phyloP scores from a whole-genome alignment of 495 filamentous ascomycete genomes.

The Opeltia flavorubescens region DNA sequence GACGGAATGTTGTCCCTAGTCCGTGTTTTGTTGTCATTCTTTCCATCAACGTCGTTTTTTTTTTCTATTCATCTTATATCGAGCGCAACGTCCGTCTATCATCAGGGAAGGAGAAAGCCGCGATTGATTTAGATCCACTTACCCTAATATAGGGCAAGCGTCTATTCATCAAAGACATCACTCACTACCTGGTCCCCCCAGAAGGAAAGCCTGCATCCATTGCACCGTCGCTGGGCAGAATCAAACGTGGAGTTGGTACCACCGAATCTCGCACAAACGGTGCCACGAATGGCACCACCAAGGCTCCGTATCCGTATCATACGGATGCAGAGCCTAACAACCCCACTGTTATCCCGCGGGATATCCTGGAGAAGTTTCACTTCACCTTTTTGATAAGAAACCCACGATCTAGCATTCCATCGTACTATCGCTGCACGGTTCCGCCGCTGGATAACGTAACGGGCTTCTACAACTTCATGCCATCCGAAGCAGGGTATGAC shows the following conservation, averaged over 20 bases:
- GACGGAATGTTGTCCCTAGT: neutral
- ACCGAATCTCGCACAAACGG: slow-evolving; percentile 17
- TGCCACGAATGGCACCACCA: slow-evolving; percentile 16
- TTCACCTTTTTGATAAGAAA: slow-evolving; percentile 97
- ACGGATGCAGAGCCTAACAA: slow-evolving; percentile 48
- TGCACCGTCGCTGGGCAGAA: slow-evolving; percentile 55
- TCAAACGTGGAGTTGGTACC: slow-evolving; percentile 50
- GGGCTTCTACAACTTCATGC: slow-evolving; percentile 75
- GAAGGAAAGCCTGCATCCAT: slow-evolving; percentile 48
- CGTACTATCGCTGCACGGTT: slow-evolving; percentile 90
- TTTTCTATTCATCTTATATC: neutral
- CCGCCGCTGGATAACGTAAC: slow-evolving; percentile 70
- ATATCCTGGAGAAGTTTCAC: slow-evolving; percentile 59
- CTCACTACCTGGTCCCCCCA: slow-evolving; percentile 76
- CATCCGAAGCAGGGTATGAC: slow-evolving; percentile 75
- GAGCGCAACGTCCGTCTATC: no score
- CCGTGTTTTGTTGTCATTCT: neutral
- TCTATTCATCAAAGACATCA: slow-evolving; percentile 95
- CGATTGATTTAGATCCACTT: slow-evolving; percentile 17
- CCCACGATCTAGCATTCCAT: slow-evolving; percentile 73
- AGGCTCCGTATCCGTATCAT: slow-evolving; percentile 40
- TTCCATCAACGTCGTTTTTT: neutral
- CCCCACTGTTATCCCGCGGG: slow-evolving; percentile 67
- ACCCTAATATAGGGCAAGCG: slow-evolving; percentile 48
- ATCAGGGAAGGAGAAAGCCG: neutral